phyloP scores from a whole-genome alignment of 1,284 basidiomycete species.

The Ustilago shanxiensis region DNA sequence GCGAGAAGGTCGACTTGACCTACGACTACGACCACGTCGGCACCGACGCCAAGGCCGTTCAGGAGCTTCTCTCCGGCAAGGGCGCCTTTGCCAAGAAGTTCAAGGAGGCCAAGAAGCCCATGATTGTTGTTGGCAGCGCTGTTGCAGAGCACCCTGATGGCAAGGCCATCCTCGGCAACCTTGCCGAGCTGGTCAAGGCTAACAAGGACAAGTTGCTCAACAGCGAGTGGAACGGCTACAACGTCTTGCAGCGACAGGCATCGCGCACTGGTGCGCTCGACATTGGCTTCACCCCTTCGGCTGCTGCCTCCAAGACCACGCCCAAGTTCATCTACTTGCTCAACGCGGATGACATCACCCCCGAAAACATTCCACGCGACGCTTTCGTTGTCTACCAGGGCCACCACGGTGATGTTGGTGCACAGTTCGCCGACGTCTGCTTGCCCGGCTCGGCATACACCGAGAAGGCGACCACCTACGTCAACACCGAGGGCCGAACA shows the following conservation, averaged over 20 bases:
- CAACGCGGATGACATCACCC: slow-evolving; percentile 93
- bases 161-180: slow-evolving; percentile 80
- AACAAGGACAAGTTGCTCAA: slow-evolving; percentile 78
- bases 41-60: slow-evolving; percentile 81
- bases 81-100: slow-evolving; percentile 91
- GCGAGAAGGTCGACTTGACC: slow-evolving; percentile 89
- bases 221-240: slow-evolving; percentile 95
- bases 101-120: slow-evolving; percentile 88
- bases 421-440: slow-evolving; percentile 95
- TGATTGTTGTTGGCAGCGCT: slow-evolving; percentile 93
- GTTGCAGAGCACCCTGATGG: slow-evolving; percentile 89
- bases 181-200: slow-evolving; percentile 84
- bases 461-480: slow-evolving; percentile 93
- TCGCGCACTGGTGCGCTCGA: slow-evolving; percentile 97
- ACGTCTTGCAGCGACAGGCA: slow-evolving; percentile 87
- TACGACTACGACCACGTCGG: slow-evolving; percentile 96
- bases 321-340: slow-evolving; percentile 98
- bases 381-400: slow-evolving; percentile 99
- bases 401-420: slow-evolving; percentile 97
- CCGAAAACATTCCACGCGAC: slow-evolving; percentile 88
- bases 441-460: slow-evolving; percentile 95
- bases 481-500: slow-evolving; percentile 95
- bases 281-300: slow-evolving; percentile 88
- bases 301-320: slow-evolving; percentile 79
- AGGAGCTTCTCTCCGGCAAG: slow-evolving; percentile 77